These are phyloP conservation scores for Rheum nobile DNA, from an alignment of 148 eudicot species.

Conservation along the genomic window DNA sequence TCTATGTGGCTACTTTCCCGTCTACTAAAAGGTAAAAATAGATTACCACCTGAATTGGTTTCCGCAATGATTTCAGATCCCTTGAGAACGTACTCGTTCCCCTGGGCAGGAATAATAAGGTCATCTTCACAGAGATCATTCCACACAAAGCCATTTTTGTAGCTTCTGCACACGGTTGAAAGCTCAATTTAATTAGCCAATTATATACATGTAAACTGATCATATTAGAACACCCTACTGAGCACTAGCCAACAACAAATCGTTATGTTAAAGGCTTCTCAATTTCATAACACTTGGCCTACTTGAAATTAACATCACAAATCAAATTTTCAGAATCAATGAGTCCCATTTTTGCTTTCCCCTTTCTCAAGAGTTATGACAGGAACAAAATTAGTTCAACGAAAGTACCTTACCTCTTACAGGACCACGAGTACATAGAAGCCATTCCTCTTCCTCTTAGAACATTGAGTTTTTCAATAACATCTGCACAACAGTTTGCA, in stretches of 20 bases:
- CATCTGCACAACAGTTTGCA: constrained; percentile 38
- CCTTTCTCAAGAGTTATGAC: neutral
- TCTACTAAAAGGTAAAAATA: neutral
- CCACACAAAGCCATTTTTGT: constrained; percentile 94
- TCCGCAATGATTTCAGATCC: constrained; percentile 83
- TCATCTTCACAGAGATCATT: constrained; percentile 91
- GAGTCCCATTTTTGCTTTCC: neutral
- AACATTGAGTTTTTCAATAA: constrained; percentile 67
- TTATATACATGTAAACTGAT: neutral
- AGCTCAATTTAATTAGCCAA: neutral
- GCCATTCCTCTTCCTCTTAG: constrained; percentile 93
- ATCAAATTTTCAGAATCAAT: neutral
- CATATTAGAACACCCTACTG: neutral
- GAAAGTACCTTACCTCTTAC: constrained; percentile 60
- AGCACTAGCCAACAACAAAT: neutral
- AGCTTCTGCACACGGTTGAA: constrained; percentile 49
- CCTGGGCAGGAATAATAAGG: constrained; percentile 71
- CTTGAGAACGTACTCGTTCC: constrained; percentile 84
- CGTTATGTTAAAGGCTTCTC: neutral
- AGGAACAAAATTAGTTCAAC: neutral
- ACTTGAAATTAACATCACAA: neutral
- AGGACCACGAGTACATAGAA: constrained; percentile 89
- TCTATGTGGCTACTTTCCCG: neutral
- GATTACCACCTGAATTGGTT: constrained; percentile 36
- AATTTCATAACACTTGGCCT: neutral